Evolutionary conservation across 768 basidiomycete genomes (phyloP), one percentile per base, ranked within the genome.

Genomic region (Termitomyces heimii): DNA sequence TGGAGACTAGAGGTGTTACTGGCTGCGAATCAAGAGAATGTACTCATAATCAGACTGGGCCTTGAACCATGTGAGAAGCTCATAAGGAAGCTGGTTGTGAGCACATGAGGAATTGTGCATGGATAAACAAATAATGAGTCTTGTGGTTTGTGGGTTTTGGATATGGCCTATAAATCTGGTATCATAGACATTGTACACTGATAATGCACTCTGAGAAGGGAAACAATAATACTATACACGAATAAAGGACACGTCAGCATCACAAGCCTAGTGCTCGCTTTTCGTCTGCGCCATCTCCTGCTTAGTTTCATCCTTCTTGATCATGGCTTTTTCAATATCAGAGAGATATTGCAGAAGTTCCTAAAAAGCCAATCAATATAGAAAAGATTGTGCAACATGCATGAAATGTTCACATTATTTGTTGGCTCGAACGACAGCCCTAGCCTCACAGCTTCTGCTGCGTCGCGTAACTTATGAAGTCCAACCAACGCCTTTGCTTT

Each of bases 401-500:
- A 20, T 20, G 4, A n/a, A 39, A 13, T 14, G 29, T 75, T 51
- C 62, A 81, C 80, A 53, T 62, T 62, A 58, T 81, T 82, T 16
- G 67, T 69, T 34, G 80, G 81, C 63, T 98, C 95, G 64, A 89
- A 96, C 57, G 89, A 84, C 56, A 98, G 69, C 2, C 96, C 97
- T 7, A 94, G 78, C 62, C 83, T 79, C 58, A 96, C 73, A 2
- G 94, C 86, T 46, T 93, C 89, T 62, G 83, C 82, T 9, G 94
- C 94, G 43, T 96, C 94, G 43, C 84, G 73, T 55, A 83, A 71
- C 45, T 77, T 73, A 3, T 78, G 79, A 50, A 99, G 76, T 22
- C 82, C 92, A 2, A 90, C 75, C 43, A 99, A 75, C 0, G 96
- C 93, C 68, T 92, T 93, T 2, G 92, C 90, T 67, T 90, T 94